Evolutionary conservation across 1,284 basidiomycete species (phyloP), one percentile per base, ranked within the genome.

Genomic region (Ganoderma resinaceum): DNA sequence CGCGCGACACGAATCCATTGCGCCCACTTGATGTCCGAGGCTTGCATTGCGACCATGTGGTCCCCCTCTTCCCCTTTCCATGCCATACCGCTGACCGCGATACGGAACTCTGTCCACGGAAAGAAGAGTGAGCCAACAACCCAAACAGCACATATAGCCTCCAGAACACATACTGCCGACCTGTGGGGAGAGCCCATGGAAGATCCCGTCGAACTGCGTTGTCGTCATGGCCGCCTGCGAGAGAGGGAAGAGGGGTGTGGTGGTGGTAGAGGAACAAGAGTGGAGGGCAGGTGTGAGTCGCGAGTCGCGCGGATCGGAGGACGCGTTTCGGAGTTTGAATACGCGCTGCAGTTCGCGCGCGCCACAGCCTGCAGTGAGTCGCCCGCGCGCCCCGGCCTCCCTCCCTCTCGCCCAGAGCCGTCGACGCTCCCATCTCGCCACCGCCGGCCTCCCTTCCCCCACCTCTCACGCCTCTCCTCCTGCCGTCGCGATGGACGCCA

Each of bases 1-100:
- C 98, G 88, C 37, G 96, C 97, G 42, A 98, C 97, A 63, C 96
- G 89, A 55, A 95, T 84, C 97, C 97, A 99, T 71, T 93, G 90
- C 0, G 90, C 92, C 87, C 91, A 94, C 80, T 95, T 95, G 71
- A 98, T 93, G 72, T 96, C 93, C 20, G 81, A 82, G 0, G 90
- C 87, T 16, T 88, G 83, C 69, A 97, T 87, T 3, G 93, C 91
- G 12, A 86, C 86, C 59, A 91, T 87, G 3, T 82, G 80, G 58
- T 91, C 91, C 18, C 84, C 85, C 26, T 93, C 89, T 61, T 90
- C 87, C 62, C 89, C 90, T 76, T 92, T 97, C 97, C 97, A 98
- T 7, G 95, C 96, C 82, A 98, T 92, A 62, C 96, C 97, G 74
- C 91, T 94, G 33, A 86, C 78, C 26, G 95, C 95, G 74, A 98